Conservation (phyloP, 805 yeast genomes). For the Metschnikowia gelsemii region DNA sequence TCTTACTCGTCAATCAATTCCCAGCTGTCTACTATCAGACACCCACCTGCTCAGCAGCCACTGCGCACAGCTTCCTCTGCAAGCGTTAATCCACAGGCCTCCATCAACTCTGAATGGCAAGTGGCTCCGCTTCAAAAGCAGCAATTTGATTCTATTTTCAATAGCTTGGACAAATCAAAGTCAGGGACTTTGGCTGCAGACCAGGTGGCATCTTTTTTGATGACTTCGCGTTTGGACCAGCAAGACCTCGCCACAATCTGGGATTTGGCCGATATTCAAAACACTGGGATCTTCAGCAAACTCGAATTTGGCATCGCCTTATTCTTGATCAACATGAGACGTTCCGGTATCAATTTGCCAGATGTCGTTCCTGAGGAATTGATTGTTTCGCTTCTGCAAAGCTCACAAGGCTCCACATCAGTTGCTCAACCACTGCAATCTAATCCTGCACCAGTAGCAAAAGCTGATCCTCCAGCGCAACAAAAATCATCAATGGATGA, state of each 20-base stretch:
- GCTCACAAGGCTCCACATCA: neutral
- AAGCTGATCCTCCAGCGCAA: slow-evolving; percentile 22
- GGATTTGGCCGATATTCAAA: slow-evolving; percentile 91
- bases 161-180: slow-evolving; percentile 65
- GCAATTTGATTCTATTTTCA: slow-evolving; percentile 79
- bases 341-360: slow-evolving; percentile 79
- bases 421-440: slow-evolving; percentile 15
- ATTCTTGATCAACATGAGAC: slow-evolving; percentile 82
- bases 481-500: slow-evolving; percentile 61
- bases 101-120: slow-evolving; percentile 53
- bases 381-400: slow-evolving; percentile 31
- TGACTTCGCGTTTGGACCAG: slow-evolving; percentile 83
- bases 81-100: slow-evolving; percentile 17
- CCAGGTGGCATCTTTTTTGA: slow-evolving; percentile 84
- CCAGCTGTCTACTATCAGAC: slow-evolving; percentile 37
- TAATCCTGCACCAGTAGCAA: slow-evolving; percentile 10
- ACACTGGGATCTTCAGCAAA: slow-evolving; percentile 75
- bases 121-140: slow-evolving; percentile 66
- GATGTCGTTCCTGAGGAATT: slow-evolving; percentile 70
- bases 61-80: slow-evolving; percentile 17
- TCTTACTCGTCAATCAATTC: slow-evolving; percentile 34
- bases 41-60: slow-evolving; percentile 17
- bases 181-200: slow-evolving; percentile 67
- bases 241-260: slow-evolving; percentile 84
- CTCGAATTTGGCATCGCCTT: slow-evolving; percentile 91